Evolutionary conservation across 1,139 yeast species (phyloP), one percentile per base, ranked within the genome.

Genomic region (Saccharomyces pastorianus): DNA sequence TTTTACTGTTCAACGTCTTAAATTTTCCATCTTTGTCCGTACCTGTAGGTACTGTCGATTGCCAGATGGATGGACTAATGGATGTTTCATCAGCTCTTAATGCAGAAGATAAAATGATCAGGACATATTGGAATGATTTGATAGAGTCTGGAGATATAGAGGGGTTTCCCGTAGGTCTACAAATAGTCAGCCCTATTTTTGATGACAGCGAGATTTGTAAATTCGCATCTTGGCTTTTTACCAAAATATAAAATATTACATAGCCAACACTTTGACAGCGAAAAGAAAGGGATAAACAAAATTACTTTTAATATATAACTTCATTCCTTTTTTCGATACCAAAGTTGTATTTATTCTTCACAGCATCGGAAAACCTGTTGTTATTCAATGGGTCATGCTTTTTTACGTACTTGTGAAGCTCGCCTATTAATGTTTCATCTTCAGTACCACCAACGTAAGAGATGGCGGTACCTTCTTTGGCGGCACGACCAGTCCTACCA

Each of bases 401-500:
- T 42, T 53, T 56, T 14, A 59, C 59, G 51, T 64, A 66, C 23
- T 62, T 59, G 49, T 55, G 59, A 60, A 88, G 71, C 51, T 80
- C 84, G 49, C 68, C 67, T 54, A 84, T 75, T 1, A 83, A 70
- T 0, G 74, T 81, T 2, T 71, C 67, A 64, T 88, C 93, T 25
- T 78, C 79, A 7, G 77, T 77, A 50, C 79, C 83, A 59, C 78
- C 75, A 41, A 88, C 63, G 61, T 88, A 87, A 0, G 97, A 85
- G 29, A 83, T 74, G 11, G 96, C 86, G 6, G 78, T 74, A 51
- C 99, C 98, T 5, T 68, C 69, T 51, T 81, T 81, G 0, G 97
- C 98, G 0, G 97, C 97, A 67, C 99, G 80, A 34, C 98, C 99
- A 0, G 99, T 93, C 71, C 99, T 83, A 52, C 99, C 99, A 53